Base-by-base conservation (phyloP, 331 rosid species). In the Ulmus americana region DNA sequence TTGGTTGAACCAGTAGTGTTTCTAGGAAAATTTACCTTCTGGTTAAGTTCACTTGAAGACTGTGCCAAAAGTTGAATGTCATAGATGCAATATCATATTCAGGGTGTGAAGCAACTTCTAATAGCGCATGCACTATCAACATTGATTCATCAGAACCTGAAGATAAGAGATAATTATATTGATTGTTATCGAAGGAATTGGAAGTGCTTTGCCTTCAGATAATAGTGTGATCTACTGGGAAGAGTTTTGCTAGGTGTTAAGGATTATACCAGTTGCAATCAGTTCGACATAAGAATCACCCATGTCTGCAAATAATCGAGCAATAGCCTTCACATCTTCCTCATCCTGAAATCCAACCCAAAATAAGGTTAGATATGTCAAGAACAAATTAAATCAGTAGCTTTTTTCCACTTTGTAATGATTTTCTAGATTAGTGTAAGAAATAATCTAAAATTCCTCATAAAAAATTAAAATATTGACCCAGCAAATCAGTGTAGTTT, bases 11-110 rank as follows among this genome's bases (percentile, higher is more conserved):
- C 39, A 22, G 48, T 10, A 70, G 48, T 61, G 61, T 59, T 48
- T 48, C 9, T n/a, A 8, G 68, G 44, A 16, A 10, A 51, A 55
- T 59, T 70, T 71, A 94, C 99, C 95, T 79, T 80, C 63, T 94
- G 73, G 92, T 94, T 81, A 90, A 85, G 86, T 80, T 82, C 79
- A 78, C 81, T 80, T 94, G 99, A 63, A 94, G 95, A 81, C 88
- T 94, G 10, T 94, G 99, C 99, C 99, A 94, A 81, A 94, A 94
- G 70, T 94, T 94, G 82, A 87, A 94, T 39, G 97, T 94, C 99
- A 94, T 94, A 51, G 99, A 90, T 62, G 99, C 97, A 63, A 94
- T 90, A 77, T 85, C 86, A 74, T 90, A 84, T 70, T 94, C 99
- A 6, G 99, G 87, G 72, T 94, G 99, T 62, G 97, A 88, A 65